Base-by-base conservation (phyloP, 495 filamentous ascomycete genomes). In the Rostrohypoxylon terebratum region DNA sequence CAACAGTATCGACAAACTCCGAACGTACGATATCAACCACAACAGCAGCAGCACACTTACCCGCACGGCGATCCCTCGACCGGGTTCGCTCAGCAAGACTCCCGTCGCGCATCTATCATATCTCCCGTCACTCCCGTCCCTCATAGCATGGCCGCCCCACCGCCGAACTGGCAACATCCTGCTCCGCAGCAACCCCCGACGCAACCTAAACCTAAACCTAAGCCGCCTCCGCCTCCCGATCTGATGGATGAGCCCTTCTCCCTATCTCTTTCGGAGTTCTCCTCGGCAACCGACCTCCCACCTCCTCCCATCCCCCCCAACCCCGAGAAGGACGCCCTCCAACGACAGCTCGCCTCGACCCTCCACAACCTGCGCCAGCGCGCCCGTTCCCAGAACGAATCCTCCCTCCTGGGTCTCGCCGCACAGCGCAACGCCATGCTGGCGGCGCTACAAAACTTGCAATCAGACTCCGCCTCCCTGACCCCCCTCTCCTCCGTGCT, bases 231-330 rank as follows among this genome's bases (percentile, higher is more conserved):
- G 0, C 86, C 88, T 0, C 86, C 86, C 0, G 90, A 97, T 74
- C 86, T 97, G 54, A 78, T 88, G 75, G 84, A 87, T 72, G 80
- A 91, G 87, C 76, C 92, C 86, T 69, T 93, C 82, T 65, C 89
- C 83, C 63, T 93, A 18, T 80, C 90, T 54, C 85, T 94, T 34
- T 90, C 93, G 10, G n/a, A n/a, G n/a, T 79, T 88, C 9, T 80
- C 87, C 50, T 77, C 81, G 4, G 20, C 65, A 20, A 50, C 44
- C 10, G 73, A 77, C 34, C 69, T 82, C 40, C 79, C 85, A 7
- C 89, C 92, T 0, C 95, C 95, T 0, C 95, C 94, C 10, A 93
- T 97, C 58, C 96, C 96, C 0, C 95, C 94, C 1, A 99, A 99
- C 78, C 96, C 96, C 6, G 94, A 99, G 81, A 99, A 98, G 77